A percentile compares a stretch with the other conserved stretches of the same genome.
phyloP scores from a whole-genome alignment of 73 alveolate genomes.

The Paramecium bursaria region DNA sequence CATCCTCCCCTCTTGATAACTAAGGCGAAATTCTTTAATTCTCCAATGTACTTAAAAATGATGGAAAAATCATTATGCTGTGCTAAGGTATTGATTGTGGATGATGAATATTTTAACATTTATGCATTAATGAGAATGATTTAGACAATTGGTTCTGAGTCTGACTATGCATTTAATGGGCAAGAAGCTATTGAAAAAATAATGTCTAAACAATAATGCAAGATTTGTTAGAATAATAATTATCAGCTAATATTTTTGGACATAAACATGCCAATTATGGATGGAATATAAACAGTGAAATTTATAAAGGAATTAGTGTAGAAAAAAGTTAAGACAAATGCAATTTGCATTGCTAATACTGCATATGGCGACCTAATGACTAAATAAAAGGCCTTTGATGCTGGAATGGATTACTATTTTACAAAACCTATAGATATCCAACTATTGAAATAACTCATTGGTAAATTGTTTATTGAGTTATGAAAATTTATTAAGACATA shows the following conservation, averaged over 20 bases:
- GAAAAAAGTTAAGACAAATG: background rate
- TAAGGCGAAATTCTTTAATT: too few species aligned
- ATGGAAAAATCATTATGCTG: background rate
- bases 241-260: background rate
- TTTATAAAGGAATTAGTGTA: background rate
- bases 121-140: too few species aligned
- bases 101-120: constrained; percentile 51
- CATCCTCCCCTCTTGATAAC: too few species aligned
- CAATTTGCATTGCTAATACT: constrained; percentile 21
- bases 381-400: constrained; percentile 42
- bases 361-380: constrained; percentile 39
- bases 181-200: background rate
- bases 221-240: background rate
- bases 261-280: background rate
- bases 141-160: too few species aligned
- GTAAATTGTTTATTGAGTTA: too few species aligned
- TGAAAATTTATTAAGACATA: too few species aligned
- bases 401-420: constrained; percentile 46
- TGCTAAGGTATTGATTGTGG: constrained; percentile 7
- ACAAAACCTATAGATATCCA: constrained; percentile 38
- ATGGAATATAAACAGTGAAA: background rate
- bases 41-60: too few species aligned
- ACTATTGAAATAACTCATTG: too few species aligned
- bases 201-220: background rate
- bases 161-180: background rate